phyloP scores from a whole-genome alignment of 2,329 filamentous ascomycete species.

The Volutella citrinella region DNA sequence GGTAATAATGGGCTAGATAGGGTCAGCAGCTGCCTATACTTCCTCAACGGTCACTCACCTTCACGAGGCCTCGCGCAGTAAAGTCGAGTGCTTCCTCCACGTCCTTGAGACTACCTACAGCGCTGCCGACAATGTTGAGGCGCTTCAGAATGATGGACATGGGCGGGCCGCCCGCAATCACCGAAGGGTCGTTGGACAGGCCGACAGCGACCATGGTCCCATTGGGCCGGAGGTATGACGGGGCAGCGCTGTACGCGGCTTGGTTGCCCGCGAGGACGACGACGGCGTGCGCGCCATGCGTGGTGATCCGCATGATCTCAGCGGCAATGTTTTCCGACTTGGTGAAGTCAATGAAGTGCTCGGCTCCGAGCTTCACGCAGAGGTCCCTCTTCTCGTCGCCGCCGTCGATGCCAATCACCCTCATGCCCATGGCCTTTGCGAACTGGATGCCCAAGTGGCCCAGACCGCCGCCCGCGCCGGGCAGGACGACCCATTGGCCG shows the following conservation, averaged over 20 bases:
- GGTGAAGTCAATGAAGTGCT: constrained; percentile 74
- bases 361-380: constrained; percentile 65
- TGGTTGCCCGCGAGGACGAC: constrained; percentile 79
- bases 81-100: constrained; percentile 25
- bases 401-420: constrained; percentile 73
- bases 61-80: constrained; percentile 20
- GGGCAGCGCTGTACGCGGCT: constrained; percentile 91
- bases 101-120: constrained; percentile 20
- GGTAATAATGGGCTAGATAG: constrained; percentile 19
- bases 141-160: constrained; percentile 15
- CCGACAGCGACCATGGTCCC: constrained; percentile 83
- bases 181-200: constrained; percentile 49
- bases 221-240: constrained; percentile 74
- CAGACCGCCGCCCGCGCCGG: constrained; percentile 80
- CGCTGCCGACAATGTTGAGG: constrained; percentile 22
- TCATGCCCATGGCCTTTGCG: constrained; percentile 81
- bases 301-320: constrained; percentile 69
- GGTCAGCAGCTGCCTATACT: no score
- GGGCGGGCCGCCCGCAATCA: constrained; percentile 19
- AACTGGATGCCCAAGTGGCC: constrained; percentile 77
- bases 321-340: constrained; percentile 71
- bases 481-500: constrained; percentile 74
- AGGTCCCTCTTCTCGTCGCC: constrained; percentile 74
- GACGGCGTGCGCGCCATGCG: constrained; percentile 82
- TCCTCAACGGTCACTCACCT: constrained; percentile 13